Evolutionary conservation across 441 rosid species (phyloP), one percentile per base, ranked within the genome.

Genomic region (Flueggea neowawraea): DNA sequence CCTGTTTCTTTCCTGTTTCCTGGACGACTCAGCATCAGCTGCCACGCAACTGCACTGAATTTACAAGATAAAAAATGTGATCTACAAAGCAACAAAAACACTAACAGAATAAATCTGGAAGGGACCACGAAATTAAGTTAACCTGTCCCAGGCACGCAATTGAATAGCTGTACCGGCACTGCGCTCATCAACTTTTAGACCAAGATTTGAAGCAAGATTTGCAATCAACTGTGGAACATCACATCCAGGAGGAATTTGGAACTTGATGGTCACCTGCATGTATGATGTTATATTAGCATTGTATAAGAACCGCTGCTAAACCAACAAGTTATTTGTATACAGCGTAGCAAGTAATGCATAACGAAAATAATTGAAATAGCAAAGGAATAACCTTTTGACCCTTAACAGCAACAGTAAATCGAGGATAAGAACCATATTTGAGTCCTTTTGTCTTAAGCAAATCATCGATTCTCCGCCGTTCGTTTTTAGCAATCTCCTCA

Each of bases 141-240:
- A 95, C 99, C 86, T 89, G 83, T 91, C 96, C 97, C 97, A 95
- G 63, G 97, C 87, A 71, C 90, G 96, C 73, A 89, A 62, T 39
- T 70, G 55, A 92, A 95, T 83, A 63, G 86, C 92, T 53, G 96
- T 75, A 73, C 94, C 97, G 80, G 85, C 88, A 54, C 90, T 80
- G 15, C 52, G 84, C 64, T 84, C 89, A 69, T 85, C 87, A 67
- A 75, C 76, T 71, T 89, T 86, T 62, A 80, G 59, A 53, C 99
- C 99, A 71, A 95, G 88, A 61, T 83, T 72, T 14, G 89, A 76
- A 67, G 81, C 95, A 63, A 95, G 90, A 84, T 74, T 84, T 60
- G 97, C 88, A 75, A 95, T 84, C 74, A 95, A 62, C 55, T 89
- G 91, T 3, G 92, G 79, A 51, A 85, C 75, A 73, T 95, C 97